Base-by-base conservation (phyloP, 2,329 filamentous ascomycete species). In the Paraconiothyrium brasiliense region DNA sequence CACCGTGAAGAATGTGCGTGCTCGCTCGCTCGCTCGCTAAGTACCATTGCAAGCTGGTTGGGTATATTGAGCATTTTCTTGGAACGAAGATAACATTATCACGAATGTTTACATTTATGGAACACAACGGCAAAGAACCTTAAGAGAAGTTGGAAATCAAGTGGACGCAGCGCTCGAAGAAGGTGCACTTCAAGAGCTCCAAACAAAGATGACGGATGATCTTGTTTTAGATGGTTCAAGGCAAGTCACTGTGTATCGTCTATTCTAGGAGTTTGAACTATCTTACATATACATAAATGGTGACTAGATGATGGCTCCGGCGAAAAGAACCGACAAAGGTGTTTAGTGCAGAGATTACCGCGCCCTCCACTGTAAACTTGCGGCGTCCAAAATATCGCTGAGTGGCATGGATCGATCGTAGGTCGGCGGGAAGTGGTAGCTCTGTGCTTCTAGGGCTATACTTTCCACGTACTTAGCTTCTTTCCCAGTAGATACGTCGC, bases 141-240 rank as follows among this genome's bases (percentile, higher is more conserved):
- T 34, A 57, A 46, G 37, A 44, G n/a, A 39, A 61, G 59, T n/a
- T 61, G 59, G 54, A 57, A 20, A 49, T 61, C 32, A 50, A 57
- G 54, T 61, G 24, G 44, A 57, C 27, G 27, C 35, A 61, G 20
- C 54, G 57, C 34, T 61, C 59, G 13, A 61, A 47, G 46, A 61
- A 61, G 20, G 44, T 61, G 9, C 34, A 61, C 22, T 48, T 61
- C 27, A 54, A 59, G 22, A 59, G 54, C 57, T 49, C 56, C 5
- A 49, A 57, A 7, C 39, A 20, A 48, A 30, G 13, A 16, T 39
- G 35, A 7, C 13, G 11, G 22, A 22, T 20, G 14, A 32, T 30
- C 16, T 44, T 20, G 14, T 43, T 20, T 43, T 39, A 20, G 20
- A 20, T 20, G 20, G 20, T 20, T 20, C 20, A 20, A 20, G 20